Percentiles rank a stretch among this genome's conserved stretches.
Conservation (phyloP, 78 protist species). For the Dictyostelium firmibasis region DNA sequence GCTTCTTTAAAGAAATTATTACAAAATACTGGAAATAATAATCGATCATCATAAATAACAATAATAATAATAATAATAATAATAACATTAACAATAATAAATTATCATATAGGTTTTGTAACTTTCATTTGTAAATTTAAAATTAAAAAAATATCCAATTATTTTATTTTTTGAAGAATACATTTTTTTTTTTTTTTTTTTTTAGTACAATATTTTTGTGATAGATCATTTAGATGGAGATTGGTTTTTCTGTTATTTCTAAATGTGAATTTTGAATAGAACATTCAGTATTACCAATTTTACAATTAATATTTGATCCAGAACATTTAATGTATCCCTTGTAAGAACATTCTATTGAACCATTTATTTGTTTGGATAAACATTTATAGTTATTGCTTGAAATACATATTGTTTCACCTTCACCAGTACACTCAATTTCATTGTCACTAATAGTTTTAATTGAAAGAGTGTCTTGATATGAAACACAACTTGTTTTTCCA, state of each 20-base stretch:
- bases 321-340: not conserved
- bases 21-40: not conserved
- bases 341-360: not conserved
- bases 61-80: too few relatives aligned
- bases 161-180: too few relatives aligned
- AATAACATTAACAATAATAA: too few relatives aligned
- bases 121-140: not conserved
- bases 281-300: conserved; percentile 13
- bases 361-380: not conserved
- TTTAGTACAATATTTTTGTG: too few relatives aligned
- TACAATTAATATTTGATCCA: not conserved
- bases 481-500: not conserved
- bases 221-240: too few relatives aligned
- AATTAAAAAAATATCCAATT: too few relatives aligned
- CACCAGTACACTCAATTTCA: not conserved
- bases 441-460: not conserved
- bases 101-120: too few relatives aligned
- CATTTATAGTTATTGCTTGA: not conserved
- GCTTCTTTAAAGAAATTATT: not conserved
- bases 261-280: not conserved
- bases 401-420: not conserved
- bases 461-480: not conserved
- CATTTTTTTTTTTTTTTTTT: too few relatives aligned
- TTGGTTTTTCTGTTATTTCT: not conserved
- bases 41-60: too few relatives aligned